Evolutionary conservation across 2,329 filamentous ascomycete species (phyloP), one percentile per base, ranked within the genome.

Genomic region (Fusarium ramigenum): DNA sequence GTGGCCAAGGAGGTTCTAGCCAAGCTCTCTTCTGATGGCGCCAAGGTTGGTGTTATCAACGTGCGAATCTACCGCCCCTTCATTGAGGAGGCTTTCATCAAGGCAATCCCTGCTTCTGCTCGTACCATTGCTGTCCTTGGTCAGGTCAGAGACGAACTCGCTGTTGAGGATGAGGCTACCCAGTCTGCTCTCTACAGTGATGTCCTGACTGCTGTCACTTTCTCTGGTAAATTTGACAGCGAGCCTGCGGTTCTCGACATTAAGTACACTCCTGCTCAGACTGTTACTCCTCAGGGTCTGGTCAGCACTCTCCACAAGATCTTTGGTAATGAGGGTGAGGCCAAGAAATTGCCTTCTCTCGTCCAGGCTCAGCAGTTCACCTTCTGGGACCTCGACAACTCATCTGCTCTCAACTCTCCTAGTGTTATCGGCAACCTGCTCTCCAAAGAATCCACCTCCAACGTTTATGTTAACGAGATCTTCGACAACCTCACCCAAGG

Each of bases 61-160:
- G 96, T 98, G 52, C 93, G 96, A 73, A 88, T 99, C 62, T 99
- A 98, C 87, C 91, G 96, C 47, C 96, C 96, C 21, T 98, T 99
- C 79, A 90, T 96, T 37, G 96, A 99, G 84, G 95, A 98, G 81
- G 93, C 94, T 58, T 98, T 99, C 87, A 86, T 98, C 72, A 91
- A 92, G 75, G 89, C 90, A 16, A 88, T 99, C 34, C 95, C 96
- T 39, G 86, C 90, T 75, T 93, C 93, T 40, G 89, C 92, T 52
- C 90, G 90, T 83, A 93, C 89, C 70, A 88, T 99, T 73, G 92
- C 92, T 42, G 94, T 98, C 25, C 89, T 99, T 10, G 96, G 96
- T 60, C 96, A 99, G 82, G 96, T 99, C 74, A 84, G 87, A 70
- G 91, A 93, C 75, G 88, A 93, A 72, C 85, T 89, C 66, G 90